These are phyloP conservation scores for Astrothelium subdiscretum DNA, from an alignment of 495 filamentous ascomycete species.

Conservation along the genomic window DNA sequence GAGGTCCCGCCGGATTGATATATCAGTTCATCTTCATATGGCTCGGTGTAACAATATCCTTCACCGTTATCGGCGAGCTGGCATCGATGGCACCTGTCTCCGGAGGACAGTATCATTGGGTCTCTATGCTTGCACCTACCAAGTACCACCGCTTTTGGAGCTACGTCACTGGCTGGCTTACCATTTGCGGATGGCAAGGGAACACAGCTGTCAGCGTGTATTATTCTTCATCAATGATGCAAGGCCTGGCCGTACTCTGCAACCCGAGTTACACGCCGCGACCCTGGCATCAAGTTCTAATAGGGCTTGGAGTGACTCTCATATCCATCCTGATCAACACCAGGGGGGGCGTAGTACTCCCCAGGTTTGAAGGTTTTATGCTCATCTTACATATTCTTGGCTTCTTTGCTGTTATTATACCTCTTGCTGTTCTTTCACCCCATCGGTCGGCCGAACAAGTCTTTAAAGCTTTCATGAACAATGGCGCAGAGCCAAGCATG, in stretches of 20 bases:
- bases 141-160: background rate
- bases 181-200: constrained; percentile 16
- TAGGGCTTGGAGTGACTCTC: constrained; percentile 3
- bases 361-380: constrained; percentile 17
- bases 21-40: background rate
- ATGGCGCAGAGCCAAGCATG: constrained; percentile 6
- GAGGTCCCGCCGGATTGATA: background rate
- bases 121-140: background rate
- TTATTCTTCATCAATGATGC: background rate
- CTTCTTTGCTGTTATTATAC: constrained; percentile 38
- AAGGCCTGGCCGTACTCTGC: background rate
- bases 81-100: constrained; percentile 1
- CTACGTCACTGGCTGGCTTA: constrained; percentile 13
- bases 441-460: constrained; percentile 19
- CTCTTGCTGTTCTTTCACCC: constrained; percentile 27
- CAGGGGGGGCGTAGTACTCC: constrained; percentile 12
- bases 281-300: constrained; percentile 33
- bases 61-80: background rate
- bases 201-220: background rate
- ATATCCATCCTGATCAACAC: constrained; percentile 15
- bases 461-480: constrained; percentile 16
- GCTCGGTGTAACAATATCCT: background rate
- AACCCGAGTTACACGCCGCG: constrained; percentile 26
- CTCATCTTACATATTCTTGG: constrained; percentile 15
- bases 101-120: constrained; percentile 5